Evolutionary conservation across 2,329 filamentous ascomycete genomes (phyloP).

Genomic region (Neonectria punicea): DNA sequence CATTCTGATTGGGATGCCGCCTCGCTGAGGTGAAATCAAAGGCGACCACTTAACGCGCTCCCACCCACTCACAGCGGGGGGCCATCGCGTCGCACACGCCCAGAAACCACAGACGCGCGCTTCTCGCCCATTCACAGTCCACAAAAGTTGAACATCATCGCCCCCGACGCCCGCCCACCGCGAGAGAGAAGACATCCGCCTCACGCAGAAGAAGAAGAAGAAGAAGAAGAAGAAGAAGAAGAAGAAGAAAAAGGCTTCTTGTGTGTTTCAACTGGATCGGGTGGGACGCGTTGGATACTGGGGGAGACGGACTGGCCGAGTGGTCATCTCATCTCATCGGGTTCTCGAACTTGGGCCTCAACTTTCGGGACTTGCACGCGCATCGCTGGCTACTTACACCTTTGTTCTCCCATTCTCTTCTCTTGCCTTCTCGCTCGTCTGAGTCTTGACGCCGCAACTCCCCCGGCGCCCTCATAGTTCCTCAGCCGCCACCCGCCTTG

Average conservation of each 20-base stretch:
- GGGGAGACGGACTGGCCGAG: conserved; percentile 24
- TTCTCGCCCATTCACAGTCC: conserved; percentile 31
- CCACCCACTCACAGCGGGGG: conserved; percentile 39
- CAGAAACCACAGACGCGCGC: conserved; percentile 30
- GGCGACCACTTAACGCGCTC: conserved; percentile 44
- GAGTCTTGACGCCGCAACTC: not conserved
- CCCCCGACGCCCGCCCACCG: not conserved
- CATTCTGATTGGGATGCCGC: too few species aligned
- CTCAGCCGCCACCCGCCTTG: not conserved
- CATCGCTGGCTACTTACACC: not conserved
- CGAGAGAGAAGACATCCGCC: not conserved
- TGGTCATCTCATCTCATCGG: conserved; percentile 29
- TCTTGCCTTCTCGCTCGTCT: not conserved
- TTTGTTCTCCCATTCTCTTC: not conserved
- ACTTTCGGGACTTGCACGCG: not conserved
- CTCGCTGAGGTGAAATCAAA: conserved; percentile 9
- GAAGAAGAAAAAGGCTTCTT: too few species aligned
- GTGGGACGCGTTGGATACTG: too few species aligned
- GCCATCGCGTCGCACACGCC: conserved; percentile 38
- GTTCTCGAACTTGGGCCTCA: not conserved
- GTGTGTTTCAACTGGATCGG: too few species aligned
- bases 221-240: too few species aligned
- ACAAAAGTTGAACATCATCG: conserved; percentile 12
- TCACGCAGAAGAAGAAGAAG: not conserved
- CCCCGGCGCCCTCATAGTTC: not conserved